Conservation (phyloP, 176 grass and related monocot genomes). For the Areca catechu region DNA sequence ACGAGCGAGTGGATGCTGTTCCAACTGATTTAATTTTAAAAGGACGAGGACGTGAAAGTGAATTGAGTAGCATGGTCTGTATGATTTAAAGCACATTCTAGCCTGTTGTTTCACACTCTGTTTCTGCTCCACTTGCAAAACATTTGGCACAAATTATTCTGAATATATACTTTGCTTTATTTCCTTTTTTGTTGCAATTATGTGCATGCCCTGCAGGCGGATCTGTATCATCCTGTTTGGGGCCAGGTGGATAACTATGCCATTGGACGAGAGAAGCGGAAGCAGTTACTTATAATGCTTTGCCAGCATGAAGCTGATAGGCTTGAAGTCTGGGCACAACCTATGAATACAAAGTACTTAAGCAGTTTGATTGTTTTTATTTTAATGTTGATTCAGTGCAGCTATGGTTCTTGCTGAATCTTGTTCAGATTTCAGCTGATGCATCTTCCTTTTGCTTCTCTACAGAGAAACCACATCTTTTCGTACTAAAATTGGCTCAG, state of each 20-base stretch:
- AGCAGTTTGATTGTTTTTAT: too few species aligned
- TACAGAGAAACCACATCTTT: slow-evolving; percentile 59
- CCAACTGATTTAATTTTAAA: slow-evolving; percentile 43
- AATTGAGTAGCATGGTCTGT: slow-evolving; percentile 49
- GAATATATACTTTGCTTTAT: not conserved
- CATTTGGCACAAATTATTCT: not conserved
- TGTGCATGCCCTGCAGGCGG: slow-evolving; percentile 40
- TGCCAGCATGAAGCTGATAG: slow-evolving; percentile 93
- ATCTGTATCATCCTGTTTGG: slow-evolving; percentile 83
- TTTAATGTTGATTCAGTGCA: too few species aligned
- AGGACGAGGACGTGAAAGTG: slow-evolving; percentile 55
- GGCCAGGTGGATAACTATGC: slow-evolving; percentile 71
- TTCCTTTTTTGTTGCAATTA: not conserved
- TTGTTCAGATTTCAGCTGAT: slow-evolving; percentile 12
- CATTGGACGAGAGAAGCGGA: slow-evolving; percentile 64
- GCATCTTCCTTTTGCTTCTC: slow-evolving; percentile 20
- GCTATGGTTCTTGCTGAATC: not conserved
- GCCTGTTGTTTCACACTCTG: not conserved
- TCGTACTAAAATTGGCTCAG: slow-evolving; percentile 69
- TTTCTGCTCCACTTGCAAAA: not conserved
- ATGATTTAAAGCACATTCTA: not conserved
- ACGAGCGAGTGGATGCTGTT: slow-evolving; percentile 36
- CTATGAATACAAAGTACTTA: slow-evolving; percentile 83
- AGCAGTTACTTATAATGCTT: slow-evolving; percentile 79
- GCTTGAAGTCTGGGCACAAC: slow-evolving; percentile 98